These are phyloP conservation scores for Solanum dulcamara DNA, from an alignment of 257 asterid species.

Conservation along the genomic window DNA sequence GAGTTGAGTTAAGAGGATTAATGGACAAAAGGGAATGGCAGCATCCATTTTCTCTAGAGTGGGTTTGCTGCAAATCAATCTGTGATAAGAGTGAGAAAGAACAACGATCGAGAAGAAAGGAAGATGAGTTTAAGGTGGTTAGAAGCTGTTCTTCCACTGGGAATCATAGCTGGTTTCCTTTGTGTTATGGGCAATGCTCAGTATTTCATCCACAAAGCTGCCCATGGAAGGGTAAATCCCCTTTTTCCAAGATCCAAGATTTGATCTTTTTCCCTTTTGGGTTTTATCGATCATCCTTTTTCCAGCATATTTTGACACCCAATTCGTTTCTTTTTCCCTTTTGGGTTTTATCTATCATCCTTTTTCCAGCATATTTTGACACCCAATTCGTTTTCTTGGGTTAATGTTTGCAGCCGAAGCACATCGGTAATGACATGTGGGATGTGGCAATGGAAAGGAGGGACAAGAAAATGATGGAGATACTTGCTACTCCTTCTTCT, in stretches of 20 bases:
- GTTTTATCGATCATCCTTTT: neutral
- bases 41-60: neutral
- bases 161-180: conserved; percentile 88
- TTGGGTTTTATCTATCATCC: neutral
- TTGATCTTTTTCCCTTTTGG: neutral
- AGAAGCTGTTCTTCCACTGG: conserved; percentile 80
- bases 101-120: neutral
- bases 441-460: conserved; percentile 82
- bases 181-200: conserved; percentile 94
- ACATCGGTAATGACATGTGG: conserved; percentile 80
- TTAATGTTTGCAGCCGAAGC: conserved; percentile 60
- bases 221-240: conserved; percentile 68
- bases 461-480: conserved; percentile 76
- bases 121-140: conserved; percentile 44
- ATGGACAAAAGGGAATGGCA: neutral
- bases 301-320: neutral
- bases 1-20: neutral
- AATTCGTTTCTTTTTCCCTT: neutral
- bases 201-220: conserved; percentile 75
- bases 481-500: conserved; percentile 37
- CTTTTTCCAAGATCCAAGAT: neutral
- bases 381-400: neutral
- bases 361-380: neutral
- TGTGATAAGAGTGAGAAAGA: too few relatives aligned
- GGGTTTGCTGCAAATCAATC: neutral